Conservation (phyloP, 805 yeast species). For the Jamesozyma hellenica region DNA sequence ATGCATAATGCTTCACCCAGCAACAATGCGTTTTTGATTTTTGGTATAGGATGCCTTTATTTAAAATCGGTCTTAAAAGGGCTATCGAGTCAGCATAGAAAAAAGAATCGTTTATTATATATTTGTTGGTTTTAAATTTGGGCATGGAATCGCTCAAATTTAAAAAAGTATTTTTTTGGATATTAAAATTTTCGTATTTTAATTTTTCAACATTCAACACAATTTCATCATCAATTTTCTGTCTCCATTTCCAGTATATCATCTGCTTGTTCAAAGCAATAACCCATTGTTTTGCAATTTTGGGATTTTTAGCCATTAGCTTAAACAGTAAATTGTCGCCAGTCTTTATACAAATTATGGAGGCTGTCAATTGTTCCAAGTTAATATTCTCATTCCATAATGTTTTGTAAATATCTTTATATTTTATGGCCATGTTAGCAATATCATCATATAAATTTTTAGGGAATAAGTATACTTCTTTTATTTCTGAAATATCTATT, state of each 20-base stretch:
- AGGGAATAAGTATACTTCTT: constrained; percentile 25
- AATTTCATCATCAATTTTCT: constrained; percentile 32
- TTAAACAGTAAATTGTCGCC: constrained; percentile 37
- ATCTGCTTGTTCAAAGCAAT: constrained; percentile 34
- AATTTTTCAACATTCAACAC: constrained; percentile 31
- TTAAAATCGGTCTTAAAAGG: constrained; percentile 47
- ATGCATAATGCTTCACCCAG: constrained; percentile 51
- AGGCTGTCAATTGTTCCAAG: constrained; percentile 30
- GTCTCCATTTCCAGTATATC: constrained; percentile 51
- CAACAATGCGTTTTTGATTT: constrained; percentile 61
- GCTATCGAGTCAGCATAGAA: constrained; percentile 51
- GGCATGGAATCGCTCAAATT: constrained; percentile 36
- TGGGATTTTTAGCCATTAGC: constrained; percentile 45
- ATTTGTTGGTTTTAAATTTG: constrained; percentile 48
- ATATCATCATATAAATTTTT: too few species aligned
- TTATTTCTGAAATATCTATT: constrained; percentile 47
- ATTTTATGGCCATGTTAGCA: constrained; percentile 23
- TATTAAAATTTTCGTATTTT: constrained; percentile 40
- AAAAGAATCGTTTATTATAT: constrained; percentile 41
- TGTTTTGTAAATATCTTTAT: constrained; percentile 23
- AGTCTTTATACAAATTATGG: constrained; percentile 45
- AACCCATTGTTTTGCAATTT: constrained; percentile 58
- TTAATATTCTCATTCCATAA: constrained; percentile 13
- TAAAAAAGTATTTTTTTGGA: constrained; percentile 50
- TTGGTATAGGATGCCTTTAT: constrained; percentile 58